Base-by-base conservation (phyloP, 208 protist species). In the Phytomonas francai region DNA sequence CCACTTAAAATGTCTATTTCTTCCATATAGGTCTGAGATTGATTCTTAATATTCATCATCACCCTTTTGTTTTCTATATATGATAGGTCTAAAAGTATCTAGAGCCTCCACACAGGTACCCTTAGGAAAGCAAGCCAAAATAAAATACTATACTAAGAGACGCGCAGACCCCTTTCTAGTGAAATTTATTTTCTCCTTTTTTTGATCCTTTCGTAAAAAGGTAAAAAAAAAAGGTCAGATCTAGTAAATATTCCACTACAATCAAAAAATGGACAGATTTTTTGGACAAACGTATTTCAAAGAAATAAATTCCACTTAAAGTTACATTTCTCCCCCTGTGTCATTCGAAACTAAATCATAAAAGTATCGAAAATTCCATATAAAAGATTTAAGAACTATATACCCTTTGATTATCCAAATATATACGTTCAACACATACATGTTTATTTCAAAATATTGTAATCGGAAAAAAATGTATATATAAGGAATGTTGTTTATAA, bases 391-490 rank as follows among this genome's bases (percentile, higher is more conserved):
- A 32, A 65, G 33, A 29, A 45, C 5, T 59, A 9, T 0, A 42
- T 65, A 32, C 4, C 59, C 4, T 6, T 54, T 67, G 0, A 25
- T 54, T 25, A 2, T 54, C 6, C 19, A 25, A 54, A 54, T 54
- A 54, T n/a, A 56, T 16, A 54, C 22, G 16, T 54, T 25, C 11
- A 25, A 22, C 2, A 25, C 19, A 19, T 25, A 25, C 2, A 58
- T 71, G 1, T 25, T 39, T 63, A 39, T 63, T 63, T 59, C 39
- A 33, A 3, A 32, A 32, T 30, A 4, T 30, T 54, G 51, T 8
- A 36, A 36, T 30, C 4, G 16, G 34, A 68, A 69, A 68, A 66
- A 57, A 8, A 71, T 9, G 19, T 31, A 72, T 31, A 56, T 39
- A 33, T 19, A 60, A 19, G 27, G 28, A 29, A 61, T 32, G 34